Conservation (phyloP, 768 basidiomycete genomes). For the Boletus tylopilopsis region DNA sequence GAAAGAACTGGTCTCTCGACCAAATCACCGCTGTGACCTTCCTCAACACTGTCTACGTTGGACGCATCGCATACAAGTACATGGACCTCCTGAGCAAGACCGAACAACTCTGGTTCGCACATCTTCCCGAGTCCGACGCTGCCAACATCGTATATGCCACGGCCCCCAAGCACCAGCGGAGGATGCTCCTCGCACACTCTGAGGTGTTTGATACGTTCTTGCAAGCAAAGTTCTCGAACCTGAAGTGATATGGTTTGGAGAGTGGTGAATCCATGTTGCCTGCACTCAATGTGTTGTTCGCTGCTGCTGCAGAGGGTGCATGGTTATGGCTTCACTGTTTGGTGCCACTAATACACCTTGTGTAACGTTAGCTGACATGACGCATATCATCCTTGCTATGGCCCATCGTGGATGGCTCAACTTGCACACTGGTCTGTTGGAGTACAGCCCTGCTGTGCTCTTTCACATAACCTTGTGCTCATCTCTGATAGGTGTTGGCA, state of each 20-base stretch:
- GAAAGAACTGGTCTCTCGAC: constrained; percentile 59
- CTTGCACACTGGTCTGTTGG: constrained; percentile 72
- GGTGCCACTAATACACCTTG: background rate
- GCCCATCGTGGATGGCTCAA: constrained; percentile 88
- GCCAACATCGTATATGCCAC: constrained; percentile 30
- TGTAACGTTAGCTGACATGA: constrained; percentile 50
- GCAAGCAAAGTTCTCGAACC: constrained; percentile 84
- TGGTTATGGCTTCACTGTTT: background rate
- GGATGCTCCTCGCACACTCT: constrained; percentile 68
- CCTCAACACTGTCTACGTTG: constrained; percentile 73
- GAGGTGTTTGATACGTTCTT: constrained; percentile 85
- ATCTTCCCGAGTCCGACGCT: constrained; percentile 62
- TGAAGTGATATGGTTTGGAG: constrained; percentile 85
- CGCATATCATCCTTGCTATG: constrained; percentile 78
- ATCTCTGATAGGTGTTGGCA: constrained; percentile 57
- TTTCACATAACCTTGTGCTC: constrained; percentile 53
- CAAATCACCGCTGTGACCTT: constrained; percentile 70
- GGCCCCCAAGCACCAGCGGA: constrained; percentile 41
- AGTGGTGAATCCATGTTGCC: constrained; percentile 94
- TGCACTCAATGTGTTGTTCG: constrained; percentile 75
- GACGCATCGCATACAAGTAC: constrained; percentile 86
- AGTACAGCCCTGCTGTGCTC: constrained; percentile 60
- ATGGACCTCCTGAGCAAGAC: constrained; percentile 87
- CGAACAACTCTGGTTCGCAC: constrained; percentile 87
- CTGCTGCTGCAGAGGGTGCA: constrained; percentile 56